A percentile compares a stretch with the other conserved stretches of the same genome.
phyloP scores from a whole-genome alignment of 371 early-diverging fungal genomes.

The Zychaea mexicana region DNA sequence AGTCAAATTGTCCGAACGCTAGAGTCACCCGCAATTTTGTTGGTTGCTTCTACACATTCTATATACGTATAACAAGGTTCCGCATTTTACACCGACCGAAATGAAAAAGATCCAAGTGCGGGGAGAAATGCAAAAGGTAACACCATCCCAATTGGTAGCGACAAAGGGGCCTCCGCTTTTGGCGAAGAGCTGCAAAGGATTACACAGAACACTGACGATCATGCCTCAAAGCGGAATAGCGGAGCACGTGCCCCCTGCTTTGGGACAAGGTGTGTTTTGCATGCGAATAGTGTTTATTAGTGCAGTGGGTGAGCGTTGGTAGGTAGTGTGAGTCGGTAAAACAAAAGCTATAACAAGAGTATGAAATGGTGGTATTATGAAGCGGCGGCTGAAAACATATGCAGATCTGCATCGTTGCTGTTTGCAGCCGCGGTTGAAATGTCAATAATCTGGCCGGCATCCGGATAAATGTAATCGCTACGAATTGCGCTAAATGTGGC shows the following conservation, averaged over 20 bases:
- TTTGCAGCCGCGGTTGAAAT: slow-evolving; percentile 8
- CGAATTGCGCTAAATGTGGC: slow-evolving; percentile 16
- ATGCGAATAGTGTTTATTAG: too few species aligned
- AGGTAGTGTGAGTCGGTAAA: background rate
- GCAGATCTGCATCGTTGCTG: slow-evolving; percentile 10
- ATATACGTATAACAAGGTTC: too few species aligned
- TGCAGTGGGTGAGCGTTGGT: too few species aligned
- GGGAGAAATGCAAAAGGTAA: too few species aligned
- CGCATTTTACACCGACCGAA: too few species aligned
- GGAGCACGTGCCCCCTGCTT: background rate
- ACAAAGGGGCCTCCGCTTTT: too few species aligned
- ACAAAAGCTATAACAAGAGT: background rate
- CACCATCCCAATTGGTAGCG: too few species aligned
- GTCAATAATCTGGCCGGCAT: slow-evolving; percentile 8
- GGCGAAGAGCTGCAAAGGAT: background rate
- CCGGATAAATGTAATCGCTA: slow-evolving; percentile 8
- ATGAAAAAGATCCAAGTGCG: too few species aligned
- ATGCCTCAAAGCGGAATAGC: background rate
- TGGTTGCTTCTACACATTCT: too few species aligned
- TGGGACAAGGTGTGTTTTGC: background rate
- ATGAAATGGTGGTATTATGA: too few species aligned
- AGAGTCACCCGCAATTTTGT: too few species aligned
- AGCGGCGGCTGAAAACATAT: slow-evolving; percentile 24
- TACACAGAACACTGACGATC: background rate
- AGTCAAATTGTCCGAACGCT: too few species aligned